Evolutionary conservation across 2,329 filamentous ascomycete genomes (phyloP).

Genomic region (Alternaria consortialis): DNA sequence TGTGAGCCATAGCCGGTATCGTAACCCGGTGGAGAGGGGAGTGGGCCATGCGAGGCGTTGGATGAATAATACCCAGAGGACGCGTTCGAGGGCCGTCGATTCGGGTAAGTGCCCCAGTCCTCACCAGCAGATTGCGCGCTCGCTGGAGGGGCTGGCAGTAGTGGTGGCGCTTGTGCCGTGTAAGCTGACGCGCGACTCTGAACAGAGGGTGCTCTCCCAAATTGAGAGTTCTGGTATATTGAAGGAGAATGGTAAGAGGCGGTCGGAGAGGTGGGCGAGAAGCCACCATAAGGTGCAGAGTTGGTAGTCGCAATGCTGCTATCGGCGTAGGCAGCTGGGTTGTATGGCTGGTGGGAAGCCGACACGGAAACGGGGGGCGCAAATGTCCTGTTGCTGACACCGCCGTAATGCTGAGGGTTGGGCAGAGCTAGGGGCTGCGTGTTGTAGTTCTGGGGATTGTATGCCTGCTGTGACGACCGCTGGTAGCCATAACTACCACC

Average conservation of each 20-base stretch:
- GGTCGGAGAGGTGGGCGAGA: constrained; percentile 48
- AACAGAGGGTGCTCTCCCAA: constrained; percentile 43
- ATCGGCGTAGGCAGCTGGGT: constrained; percentile 56
- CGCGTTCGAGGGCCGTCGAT: constrained; percentile 38
- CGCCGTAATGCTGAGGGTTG: constrained; percentile 72
- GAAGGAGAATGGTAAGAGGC: constrained; percentile 42
- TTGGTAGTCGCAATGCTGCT: constrained; percentile 41
- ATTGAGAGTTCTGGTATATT: constrained; percentile 44
- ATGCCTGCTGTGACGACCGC: constrained; percentile 52
- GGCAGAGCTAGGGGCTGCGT: constrained; percentile 50
- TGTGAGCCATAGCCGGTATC: constrained; percentile 41
- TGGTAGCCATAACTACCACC: constrained; percentile 56
- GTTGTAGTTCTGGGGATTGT: constrained; percentile 71
- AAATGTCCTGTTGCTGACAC: constrained; percentile 48
- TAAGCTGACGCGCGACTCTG: constrained; percentile 45
- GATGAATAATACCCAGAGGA: constrained; percentile 45
- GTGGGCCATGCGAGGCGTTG: constrained; percentile 42
- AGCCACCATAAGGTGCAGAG: constrained; percentile 48
- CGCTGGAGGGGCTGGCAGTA: constrained; percentile 47
- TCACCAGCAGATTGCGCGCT: constrained; percentile 44
- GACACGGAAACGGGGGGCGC: constrained; percentile 34
- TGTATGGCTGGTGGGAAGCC: constrained; percentile 52
- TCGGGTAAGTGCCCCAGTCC: constrained; percentile 48
- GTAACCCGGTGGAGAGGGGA: constrained; percentile 47
- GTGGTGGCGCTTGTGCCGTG: constrained; percentile 48